These are phyloP conservation scores for Kwoniella sp. DNA, from an alignment of 768 basidiomycete species.

Conservation along the genomic window DNA sequence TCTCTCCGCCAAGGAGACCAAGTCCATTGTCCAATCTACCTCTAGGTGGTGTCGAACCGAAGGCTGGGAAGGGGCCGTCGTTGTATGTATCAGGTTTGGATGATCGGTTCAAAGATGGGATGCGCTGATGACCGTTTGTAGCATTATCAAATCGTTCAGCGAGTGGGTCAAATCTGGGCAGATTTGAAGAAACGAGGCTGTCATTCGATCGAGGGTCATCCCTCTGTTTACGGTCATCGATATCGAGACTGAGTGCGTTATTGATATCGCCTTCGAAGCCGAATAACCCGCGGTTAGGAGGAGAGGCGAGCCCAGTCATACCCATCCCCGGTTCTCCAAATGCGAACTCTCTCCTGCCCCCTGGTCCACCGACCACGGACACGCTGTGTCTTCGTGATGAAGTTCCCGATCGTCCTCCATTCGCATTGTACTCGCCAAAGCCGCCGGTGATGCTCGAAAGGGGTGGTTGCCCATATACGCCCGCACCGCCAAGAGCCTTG, in stretches of 20 bases:
- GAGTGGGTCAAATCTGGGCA: constrained; percentile 20
- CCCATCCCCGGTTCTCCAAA: constrained; percentile 45
- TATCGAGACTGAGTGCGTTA: constrained; percentile 47
- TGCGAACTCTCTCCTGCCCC: constrained; percentile 47
- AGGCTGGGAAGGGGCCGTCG: constrained; percentile 13
- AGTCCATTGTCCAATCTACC: constrained; percentile 25
- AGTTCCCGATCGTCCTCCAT: constrained; percentile 43
- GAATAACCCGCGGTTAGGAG: constrained; percentile 39
- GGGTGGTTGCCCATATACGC: constrained; percentile 15
- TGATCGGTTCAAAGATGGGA: constrained; percentile 15
- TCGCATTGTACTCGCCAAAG: constrained; percentile 19
- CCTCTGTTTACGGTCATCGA: constrained; percentile 32
- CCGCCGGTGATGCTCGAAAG: constrained; percentile 20
- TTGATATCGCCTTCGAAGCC: constrained; percentile 35
- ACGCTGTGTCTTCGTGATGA: constrained; percentile 51
- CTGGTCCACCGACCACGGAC: constrained; percentile 51
- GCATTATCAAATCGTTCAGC: constrained; percentile 4
- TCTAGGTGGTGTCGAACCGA: constrained; percentile 31
- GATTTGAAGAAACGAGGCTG: constrained; percentile 6
- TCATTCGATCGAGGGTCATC: constrained; percentile 18
- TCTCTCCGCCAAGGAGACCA: constrained; percentile 12
- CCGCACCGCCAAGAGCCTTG: constrained; percentile 28
- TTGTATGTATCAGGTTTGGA: constrained; percentile 1
- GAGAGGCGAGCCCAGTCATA: constrained; percentile 24
- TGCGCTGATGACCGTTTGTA: constrained; percentile 12